Percentiles rank a stretch among this genome's conserved stretches.
Evolutionary conservation across 306 rosid species (phyloP).

Genomic region (Glycyrrhiza uralensis): DNA sequence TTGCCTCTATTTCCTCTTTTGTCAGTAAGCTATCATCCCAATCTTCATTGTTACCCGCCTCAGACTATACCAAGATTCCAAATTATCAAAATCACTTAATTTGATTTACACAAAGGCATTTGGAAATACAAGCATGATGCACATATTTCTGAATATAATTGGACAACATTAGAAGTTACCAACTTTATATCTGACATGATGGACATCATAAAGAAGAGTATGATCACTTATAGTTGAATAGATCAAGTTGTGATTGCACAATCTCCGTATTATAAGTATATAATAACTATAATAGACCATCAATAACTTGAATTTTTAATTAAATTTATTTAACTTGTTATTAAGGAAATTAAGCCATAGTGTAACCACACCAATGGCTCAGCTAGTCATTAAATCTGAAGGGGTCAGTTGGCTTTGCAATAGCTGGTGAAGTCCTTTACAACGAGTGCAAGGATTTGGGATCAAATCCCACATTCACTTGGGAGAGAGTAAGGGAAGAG

Average conservation of each 20-base stretch:
- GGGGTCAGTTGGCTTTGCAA: background rate
- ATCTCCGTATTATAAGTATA: background rate
- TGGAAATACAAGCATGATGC: constrained; percentile 10
- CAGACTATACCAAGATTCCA: constrained; percentile 55
- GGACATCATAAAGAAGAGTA: background rate
- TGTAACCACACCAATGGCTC: background rate
- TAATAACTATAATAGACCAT: background rate
- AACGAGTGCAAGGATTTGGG: background rate
- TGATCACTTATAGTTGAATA: constrained; percentile 7
- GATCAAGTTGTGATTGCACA: constrained; percentile 3
- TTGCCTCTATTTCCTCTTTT: constrained; percentile 83
- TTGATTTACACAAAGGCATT: background rate
- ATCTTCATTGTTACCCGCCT: constrained; percentile 66
- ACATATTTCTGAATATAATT: constrained; percentile 5
- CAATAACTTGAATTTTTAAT: background rate
- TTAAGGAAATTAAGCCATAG: background rate
- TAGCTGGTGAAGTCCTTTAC: background rate
- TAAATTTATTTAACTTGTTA: background rate
- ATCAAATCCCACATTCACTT: background rate
- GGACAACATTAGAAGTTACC: background rate
- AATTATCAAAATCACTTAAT: constrained; percentile 17
- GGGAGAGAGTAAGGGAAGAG: background rate
- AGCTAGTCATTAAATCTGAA: background rate
- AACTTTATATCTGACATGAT: background rate
- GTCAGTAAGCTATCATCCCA: constrained; percentile 95